These are phyloP conservation scores for Fusarium marasasianum DNA, from an alignment of 2,329 filamentous ascomycete genomes.

Conservation along the genomic window DNA sequence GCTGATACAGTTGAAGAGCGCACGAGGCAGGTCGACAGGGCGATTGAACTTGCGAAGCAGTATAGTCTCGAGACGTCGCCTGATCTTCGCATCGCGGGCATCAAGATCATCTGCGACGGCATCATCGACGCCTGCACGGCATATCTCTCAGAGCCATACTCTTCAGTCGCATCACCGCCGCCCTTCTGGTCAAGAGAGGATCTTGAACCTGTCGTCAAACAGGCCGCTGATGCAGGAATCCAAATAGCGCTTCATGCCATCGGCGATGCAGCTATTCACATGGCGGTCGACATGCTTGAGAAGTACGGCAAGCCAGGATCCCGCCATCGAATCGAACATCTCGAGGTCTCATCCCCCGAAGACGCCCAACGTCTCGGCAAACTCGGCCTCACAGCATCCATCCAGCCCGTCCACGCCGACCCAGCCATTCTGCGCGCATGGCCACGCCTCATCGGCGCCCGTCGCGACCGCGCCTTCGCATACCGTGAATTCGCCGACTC, in stretches of 20 bases:
- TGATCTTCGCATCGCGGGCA: constrained; percentile 62
- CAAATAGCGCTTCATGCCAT: constrained; percentile 72
- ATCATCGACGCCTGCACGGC: constrained; percentile 72
- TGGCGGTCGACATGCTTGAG: constrained; percentile 64
- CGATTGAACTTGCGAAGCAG: constrained; percentile 53
- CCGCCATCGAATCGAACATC: constrained; percentile 70
- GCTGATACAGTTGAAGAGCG: constrained; percentile 52
- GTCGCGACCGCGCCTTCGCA: constrained; percentile 67
- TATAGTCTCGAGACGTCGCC: constrained; percentile 50
- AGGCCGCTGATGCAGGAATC: constrained; percentile 61
- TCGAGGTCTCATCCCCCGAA: constrained; percentile 64
- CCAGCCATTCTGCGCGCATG: constrained; percentile 69
- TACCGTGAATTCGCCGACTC: constrained; percentile 67
- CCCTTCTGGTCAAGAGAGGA: constrained; percentile 64
- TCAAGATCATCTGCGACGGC: constrained; percentile 72
- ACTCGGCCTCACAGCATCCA: constrained; percentile 66
- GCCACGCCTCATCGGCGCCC: constrained; percentile 64
- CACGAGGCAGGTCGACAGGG: constrained; percentile 59
- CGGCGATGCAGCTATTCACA: constrained; percentile 65
- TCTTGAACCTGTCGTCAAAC: constrained; percentile 63
- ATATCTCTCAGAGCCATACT: constrained; percentile 65
- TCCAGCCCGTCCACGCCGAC: constrained; percentile 66
- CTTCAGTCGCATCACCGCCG: constrained; percentile 52
- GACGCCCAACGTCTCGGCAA: constrained; percentile 65
- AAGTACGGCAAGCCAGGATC: constrained; percentile 52